Evolutionary conservation across 2,329 filamentous ascomycete species (phyloP).

Genomic region (Cordyceps javanica): DNA sequence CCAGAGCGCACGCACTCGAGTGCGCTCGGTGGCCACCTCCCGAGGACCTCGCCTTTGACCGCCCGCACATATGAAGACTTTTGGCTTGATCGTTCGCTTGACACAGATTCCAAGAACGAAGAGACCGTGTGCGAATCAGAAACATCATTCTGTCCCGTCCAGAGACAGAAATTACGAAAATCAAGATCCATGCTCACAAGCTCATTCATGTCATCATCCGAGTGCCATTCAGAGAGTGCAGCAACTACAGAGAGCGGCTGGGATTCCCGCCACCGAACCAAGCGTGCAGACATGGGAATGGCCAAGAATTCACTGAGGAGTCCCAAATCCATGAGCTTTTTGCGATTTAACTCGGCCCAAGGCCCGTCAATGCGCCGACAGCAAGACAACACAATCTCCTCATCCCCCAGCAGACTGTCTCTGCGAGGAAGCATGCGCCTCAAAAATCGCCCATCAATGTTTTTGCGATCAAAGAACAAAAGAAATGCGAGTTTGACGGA

Average conservation of each 20-base stretch:
- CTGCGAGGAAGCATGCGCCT: constrained; percentile 21
- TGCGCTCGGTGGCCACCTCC: not conserved
- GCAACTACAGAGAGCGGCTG: not conserved
- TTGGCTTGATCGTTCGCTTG: constrained; percentile 4
- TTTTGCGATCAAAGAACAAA: constrained; percentile 35
- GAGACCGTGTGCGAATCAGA: not conserved
- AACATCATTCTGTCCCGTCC: not conserved
- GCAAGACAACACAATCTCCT: not conserved
- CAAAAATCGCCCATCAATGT: constrained; percentile 36
- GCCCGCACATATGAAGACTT: not conserved
- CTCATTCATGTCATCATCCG: constrained; percentile 17
- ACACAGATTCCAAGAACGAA: not conserved
- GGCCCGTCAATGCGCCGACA: not conserved
- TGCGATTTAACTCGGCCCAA: constrained; percentile 21
- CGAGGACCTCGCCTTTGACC: not conserved
- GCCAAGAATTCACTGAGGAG: constrained; percentile 28
- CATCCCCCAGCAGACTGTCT: constrained; percentile 1
- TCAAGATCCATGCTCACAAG: constrained; percentile 48
- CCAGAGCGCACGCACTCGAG: not conserved
- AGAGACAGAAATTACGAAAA: constrained; percentile 28
- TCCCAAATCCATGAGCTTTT: constrained; percentile 51
- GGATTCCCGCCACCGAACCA: not conserved
- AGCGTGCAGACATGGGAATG: not conserved
- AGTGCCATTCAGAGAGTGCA: not conserved
- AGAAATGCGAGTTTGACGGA: constrained; percentile 27